Conservation (phyloP, 1,139 yeast genomes). For the Hanseniaspora gamundiae region DNA sequence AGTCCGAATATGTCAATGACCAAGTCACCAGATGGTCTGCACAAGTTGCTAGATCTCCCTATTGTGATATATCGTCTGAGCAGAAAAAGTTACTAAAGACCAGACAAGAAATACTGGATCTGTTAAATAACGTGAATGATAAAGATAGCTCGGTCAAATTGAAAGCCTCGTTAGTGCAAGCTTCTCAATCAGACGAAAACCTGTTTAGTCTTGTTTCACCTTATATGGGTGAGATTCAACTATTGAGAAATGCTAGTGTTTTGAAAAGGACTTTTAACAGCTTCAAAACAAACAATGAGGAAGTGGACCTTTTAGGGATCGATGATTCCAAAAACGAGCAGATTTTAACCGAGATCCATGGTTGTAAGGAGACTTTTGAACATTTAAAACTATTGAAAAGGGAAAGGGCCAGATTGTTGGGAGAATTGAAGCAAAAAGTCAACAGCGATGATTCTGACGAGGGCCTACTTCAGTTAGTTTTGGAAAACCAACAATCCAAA, state of each 20-base stretch:
- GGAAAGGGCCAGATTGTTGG: constrained; percentile 50
- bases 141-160: constrained; percentile 22
- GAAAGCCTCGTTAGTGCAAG: constrained; percentile 44
- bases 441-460: constrained; percentile 66
- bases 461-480: neutral
- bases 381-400: constrained; percentile 38
- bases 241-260: constrained; percentile 24
- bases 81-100: constrained; percentile 17
- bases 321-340: constrained; percentile 35
- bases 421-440: constrained; percentile 55
- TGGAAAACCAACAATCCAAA: neutral
- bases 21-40: constrained; percentile 21
- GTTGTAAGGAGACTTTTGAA: constrained; percentile 36
- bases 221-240: constrained; percentile 26
- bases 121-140: constrained; percentile 14
- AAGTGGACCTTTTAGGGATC: constrained; percentile 47
- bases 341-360: constrained; percentile 21
- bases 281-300: constrained; percentile 16
- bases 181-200: constrained; percentile 53
- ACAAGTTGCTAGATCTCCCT: constrained; percentile 16
- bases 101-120: constrained; percentile 31
- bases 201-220: constrained; percentile 34
- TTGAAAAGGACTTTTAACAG: constrained; percentile 22
- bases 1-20: constrained; percentile 18
- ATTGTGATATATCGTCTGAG: constrained; percentile 21